These are phyloP conservation scores for Solanum raphanifolium DNA, from an alignment of 257 asterid genomes.

Conservation along the genomic window DNA sequence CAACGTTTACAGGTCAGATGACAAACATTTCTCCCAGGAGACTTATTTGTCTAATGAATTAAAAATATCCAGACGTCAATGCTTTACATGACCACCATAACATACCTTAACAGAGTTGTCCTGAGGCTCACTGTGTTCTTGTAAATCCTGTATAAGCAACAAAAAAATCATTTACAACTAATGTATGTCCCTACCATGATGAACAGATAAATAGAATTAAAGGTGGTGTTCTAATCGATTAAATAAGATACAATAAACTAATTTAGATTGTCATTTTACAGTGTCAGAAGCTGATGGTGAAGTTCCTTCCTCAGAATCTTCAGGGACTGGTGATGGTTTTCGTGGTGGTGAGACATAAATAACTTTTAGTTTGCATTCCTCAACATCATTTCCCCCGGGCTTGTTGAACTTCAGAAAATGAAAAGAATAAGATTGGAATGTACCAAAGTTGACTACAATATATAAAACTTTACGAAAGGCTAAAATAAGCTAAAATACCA, in stretches of 20 bases:
- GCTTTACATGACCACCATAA: background rate
- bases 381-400: conserved; percentile 46
- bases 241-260: conserved; percentile 15
- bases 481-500: conserved; percentile 22
- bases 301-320: conserved; percentile 66
- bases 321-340: conserved; percentile 74
- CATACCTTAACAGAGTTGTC: background rate
- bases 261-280: conserved; percentile 37
- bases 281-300: conserved; percentile 47
- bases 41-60: background rate
- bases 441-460: background rate
- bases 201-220: background rate
- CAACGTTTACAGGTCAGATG: background rate
- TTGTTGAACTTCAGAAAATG: conserved; percentile 41
- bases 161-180: background rate
- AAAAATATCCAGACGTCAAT: background rate
- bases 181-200: background rate
- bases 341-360: conserved; percentile 53
- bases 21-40: background rate
- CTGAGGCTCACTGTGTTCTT: background rate
- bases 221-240: background rate
- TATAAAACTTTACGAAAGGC: background rate
- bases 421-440: background rate
- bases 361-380: conserved; percentile 71
- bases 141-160: conserved; percentile 1